These are phyloP conservation scores for Pyrenophora seminiperda DNA, from an alignment of 2,329 filamentous ascomycete genomes.

Conservation along the genomic window DNA sequence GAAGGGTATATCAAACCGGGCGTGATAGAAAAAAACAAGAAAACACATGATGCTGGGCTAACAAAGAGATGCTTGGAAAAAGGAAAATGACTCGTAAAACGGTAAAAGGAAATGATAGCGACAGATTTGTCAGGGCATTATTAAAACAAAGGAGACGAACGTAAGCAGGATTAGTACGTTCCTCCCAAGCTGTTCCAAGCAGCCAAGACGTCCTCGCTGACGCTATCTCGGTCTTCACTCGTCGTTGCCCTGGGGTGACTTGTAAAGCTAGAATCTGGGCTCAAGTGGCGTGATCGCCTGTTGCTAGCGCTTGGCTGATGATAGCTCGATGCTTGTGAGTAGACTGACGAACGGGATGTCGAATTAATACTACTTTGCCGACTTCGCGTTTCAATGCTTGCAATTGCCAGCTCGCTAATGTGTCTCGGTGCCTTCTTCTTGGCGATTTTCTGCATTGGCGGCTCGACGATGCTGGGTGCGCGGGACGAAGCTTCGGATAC, in stretches of 20 bases:
- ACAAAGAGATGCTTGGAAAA: neutral
- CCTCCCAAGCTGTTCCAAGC: conserved; percentile 56
- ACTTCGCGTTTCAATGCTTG: conserved; percentile 16
- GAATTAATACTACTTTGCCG: conserved; percentile 33
- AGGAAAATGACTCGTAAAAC: neutral
- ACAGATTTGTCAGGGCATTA: neutral
- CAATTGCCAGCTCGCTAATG: conserved; percentile 22
- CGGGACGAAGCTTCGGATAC: conserved; percentile 33
- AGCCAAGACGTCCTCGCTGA: conserved; percentile 54
- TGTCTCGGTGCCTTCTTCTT: conserved; percentile 23
- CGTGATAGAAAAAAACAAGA: too few species aligned
- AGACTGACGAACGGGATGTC: conserved; percentile 18
- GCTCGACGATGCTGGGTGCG: conserved; percentile 30
- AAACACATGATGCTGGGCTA: neutral
- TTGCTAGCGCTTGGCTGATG: conserved; percentile 15
- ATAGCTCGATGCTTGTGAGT: conserved; percentile 19
- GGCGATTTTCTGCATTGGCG: conserved; percentile 17
- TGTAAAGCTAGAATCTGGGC: conserved; percentile 30
- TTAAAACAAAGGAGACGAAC: neutral
- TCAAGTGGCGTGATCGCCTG: conserved; percentile 21
- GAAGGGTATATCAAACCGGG: too few species aligned
- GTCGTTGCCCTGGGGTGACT: conserved; percentile 21
- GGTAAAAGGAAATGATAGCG: neutral
- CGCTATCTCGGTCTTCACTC: conserved; percentile 42
- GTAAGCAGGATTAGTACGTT: conserved; percentile 22